Evolutionary conservation across 2,329 filamentous ascomycete species (phyloP).

Genomic region (Tolypocladium nubicola): DNA sequence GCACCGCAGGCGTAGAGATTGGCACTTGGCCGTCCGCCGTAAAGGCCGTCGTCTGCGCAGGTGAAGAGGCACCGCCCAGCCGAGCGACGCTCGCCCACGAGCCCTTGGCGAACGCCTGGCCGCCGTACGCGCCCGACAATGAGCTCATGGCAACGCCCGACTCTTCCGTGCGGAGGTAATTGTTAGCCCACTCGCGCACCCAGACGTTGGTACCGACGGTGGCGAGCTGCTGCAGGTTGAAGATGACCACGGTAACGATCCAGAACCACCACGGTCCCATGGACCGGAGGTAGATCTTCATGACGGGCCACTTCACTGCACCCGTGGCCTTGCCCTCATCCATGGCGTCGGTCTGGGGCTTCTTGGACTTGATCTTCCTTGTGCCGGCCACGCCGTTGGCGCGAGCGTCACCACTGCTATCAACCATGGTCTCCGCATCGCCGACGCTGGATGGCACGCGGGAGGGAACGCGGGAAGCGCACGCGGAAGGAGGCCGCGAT

Average conservation of each 20-base stretch:
- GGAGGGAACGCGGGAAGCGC: constrained; percentile 64
- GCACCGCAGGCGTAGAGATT: constrained; percentile 14
- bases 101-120: constrained; percentile 16
- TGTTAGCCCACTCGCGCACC: constrained; percentile 92
- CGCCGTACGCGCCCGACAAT: constrained; percentile 13
- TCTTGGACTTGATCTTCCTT: constrained; percentile 35
- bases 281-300: constrained; percentile 71
- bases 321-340: constrained; percentile 75
- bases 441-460: constrained; percentile 66
- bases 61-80: constrained; percentile 17
- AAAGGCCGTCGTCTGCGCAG: neutral
- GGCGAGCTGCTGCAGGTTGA: constrained; percentile 72
- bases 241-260: constrained; percentile 63
- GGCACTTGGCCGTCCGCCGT: constrained; percentile 6
- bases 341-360: constrained; percentile 42
- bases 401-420: constrained; percentile 34
- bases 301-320: constrained; percentile 78
- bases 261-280: constrained; percentile 99
- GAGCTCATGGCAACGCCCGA: constrained; percentile 10
- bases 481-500: constrained; percentile 59
- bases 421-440: constrained; percentile 49
- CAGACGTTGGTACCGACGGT: constrained; percentile 85
- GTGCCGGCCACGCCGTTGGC: constrained; percentile 23
- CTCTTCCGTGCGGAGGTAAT: constrained; percentile 50
- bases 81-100: constrained; percentile 27